Base-by-base conservation (phyloP, 108 stramenopile species). In the Cyclotella cryptica region DNA sequence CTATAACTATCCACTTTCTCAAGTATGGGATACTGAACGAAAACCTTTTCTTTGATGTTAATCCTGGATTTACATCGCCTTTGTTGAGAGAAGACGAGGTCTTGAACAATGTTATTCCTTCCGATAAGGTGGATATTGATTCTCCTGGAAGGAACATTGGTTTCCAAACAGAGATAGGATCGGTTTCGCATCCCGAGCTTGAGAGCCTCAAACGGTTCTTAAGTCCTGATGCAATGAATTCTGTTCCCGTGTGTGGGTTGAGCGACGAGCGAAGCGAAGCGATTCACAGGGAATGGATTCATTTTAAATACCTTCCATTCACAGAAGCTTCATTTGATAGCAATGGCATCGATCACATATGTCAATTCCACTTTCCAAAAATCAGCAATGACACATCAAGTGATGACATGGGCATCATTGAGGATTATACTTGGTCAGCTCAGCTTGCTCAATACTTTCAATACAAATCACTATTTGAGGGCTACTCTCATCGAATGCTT, bases 141-240 rank as follows among this genome's bases (percentile, higher is more conserved):
- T 44, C 67, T 12, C 72, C 79, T 19, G 71, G 71, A 22, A 69
- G 79, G 13, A 86, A 71, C 21, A 81, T 88, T 63, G 77, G 74
- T 15, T 88, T 88, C 72, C 88, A 88, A 61, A 80, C 88, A n/a
- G 88, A 88, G 66, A 71, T 84, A 27, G 88, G 88, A 52, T 80
- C 79, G 6, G 79, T 80, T 17, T 80, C 79, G 40, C 60, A 68
- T 80, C 79, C 79, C 40, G 79, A 80, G 24, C 45, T 80, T 24
- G 59, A 55, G 13, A 73, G 69, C 29, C 74, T 72, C 9, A 51
- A 44, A 73, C 62, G 47, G 43, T 77, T 63, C 45, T 67, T 62
- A 53, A 66, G 60, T 59, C 46, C 22, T 15, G 76, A 83, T 22
- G 76, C 76, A 13, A 66, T 70, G 30, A 39, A n/a, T 27, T 75